Evolutionary conservation across 2,329 filamentous ascomycete genomes (phyloP).

Genomic region (Aureobasidium sp.): DNA sequence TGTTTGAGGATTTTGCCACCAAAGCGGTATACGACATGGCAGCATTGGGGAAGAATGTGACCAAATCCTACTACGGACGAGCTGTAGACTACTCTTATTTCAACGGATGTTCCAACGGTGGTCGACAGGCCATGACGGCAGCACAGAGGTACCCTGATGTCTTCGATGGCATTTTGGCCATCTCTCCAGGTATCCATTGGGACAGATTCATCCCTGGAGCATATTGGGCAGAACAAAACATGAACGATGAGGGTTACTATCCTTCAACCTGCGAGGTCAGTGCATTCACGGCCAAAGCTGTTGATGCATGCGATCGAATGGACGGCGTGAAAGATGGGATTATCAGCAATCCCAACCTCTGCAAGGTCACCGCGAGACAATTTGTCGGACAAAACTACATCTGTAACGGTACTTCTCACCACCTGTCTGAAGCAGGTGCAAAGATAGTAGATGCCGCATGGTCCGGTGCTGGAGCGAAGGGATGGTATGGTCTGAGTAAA

Average conservation of each 20-base stretch:
- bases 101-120: constrained; percentile 43
- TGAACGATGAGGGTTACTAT: constrained; percentile 20
- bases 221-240: constrained; percentile 28
- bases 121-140: constrained; percentile 41
- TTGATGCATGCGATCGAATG: constrained; percentile 40
- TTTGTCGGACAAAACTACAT: constrained; percentile 30
- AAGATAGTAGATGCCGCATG: constrained; percentile 36
- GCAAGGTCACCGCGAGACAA: constrained; percentile 36
- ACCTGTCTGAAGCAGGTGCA: constrained; percentile 34
- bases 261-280: constrained; percentile 40
- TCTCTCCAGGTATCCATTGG: constrained; percentile 45
- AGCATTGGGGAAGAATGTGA: constrained; percentile 35
- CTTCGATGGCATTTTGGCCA: constrained; percentile 46
- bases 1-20: constrained; percentile 39
- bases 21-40: constrained; percentile 39
- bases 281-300: constrained; percentile 37
- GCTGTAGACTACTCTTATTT: constrained; percentile 40
- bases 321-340: constrained; percentile 43
- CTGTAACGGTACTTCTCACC: constrained; percentile 30
- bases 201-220: constrained; percentile 32
- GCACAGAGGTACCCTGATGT: constrained; percentile 42
- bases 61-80: constrained; percentile 35
- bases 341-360: constrained; percentile 32
- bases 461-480: constrained; percentile 32
- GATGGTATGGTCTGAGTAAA: constrained; percentile 40